Base-by-base conservation (phyloP, 2,329 filamentous ascomycete species). In the Coleophoma eucalyptorum region DNA sequence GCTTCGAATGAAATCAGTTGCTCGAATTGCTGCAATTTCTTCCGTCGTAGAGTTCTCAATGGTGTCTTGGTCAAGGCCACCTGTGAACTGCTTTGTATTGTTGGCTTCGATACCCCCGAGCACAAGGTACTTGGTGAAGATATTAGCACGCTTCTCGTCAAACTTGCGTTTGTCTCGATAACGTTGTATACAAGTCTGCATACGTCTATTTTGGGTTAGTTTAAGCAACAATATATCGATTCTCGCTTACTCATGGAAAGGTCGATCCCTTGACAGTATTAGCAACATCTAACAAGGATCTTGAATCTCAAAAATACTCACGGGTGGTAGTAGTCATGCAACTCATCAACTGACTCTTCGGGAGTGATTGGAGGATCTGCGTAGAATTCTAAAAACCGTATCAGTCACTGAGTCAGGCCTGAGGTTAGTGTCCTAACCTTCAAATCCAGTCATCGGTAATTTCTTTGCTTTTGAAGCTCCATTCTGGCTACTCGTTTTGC, bases 101-200 rank as follows among this genome's bases (percentile, higher is more conserved):
- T 73, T 69, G 7, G 78, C 72, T 41, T 90, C 84, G 38, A 99
- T 79, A 4, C 94, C 93, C 3, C 94, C 94, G 42, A 93, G 86
- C 34, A 81, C 78, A 51, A 97, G 80, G 63, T 94, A 96, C 56
- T 88, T 89, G 62, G 81, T 78, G 69, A 99, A 94, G 33, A 91
- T 72, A 16, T 78, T 73, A 4, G 74, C 67, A 20, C 83, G 83
- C 4, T 81, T 74, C 12, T 74, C 67, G 52, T 87, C 80, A 52
- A 96, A 79, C 57, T 89, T 91, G 32, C 92, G 87, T 43, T 85
- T 87, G 34, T 81, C 77, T 55, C 87, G 83, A 70, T 86, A 99
- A 13, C 90, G 86, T 58, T 91, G 84, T 49, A 97, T 87, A 43
- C 90, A 94, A 21, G 85, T 80, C 63, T 97, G 86, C 38, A 97